Conservation (phyloP, 345 rosid genomes). For the Heritiera fomes region DNA sequence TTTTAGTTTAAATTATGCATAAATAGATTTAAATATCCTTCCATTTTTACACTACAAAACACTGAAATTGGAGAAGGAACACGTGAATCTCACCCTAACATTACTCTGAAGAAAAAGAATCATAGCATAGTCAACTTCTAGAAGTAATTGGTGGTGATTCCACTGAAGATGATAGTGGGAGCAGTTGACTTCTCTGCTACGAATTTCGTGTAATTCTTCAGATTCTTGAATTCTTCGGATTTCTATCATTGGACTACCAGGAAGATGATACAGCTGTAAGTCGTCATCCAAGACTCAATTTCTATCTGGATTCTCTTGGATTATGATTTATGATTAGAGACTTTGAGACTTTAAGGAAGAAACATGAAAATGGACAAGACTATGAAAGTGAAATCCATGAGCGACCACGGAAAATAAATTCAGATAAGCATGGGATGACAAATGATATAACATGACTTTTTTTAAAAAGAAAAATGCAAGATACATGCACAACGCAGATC, state of each 20-base stretch:
- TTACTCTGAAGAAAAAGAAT: background rate
- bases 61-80: background rate
- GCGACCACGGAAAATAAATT: background rate
- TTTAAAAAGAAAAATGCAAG: background rate
- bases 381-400: background rate
- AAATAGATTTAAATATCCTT: background rate
- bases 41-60: background rate
- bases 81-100: background rate
- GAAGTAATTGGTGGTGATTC: constrained; percentile 17
- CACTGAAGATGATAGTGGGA: constrained; percentile 16
- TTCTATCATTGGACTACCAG: background rate
- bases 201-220: background rate
- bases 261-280: background rate
- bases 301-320: background rate
- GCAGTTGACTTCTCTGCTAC: constrained; percentile 4
- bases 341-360: background rate
- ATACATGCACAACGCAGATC: constrained; percentile 2
- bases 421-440: background rate
- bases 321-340: background rate
- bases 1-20: background rate
- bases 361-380: background rate
- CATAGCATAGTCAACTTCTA: constrained; percentile 13
- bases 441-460: background rate
- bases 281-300: background rate
- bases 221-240: too few relatives aligned